Base-by-base conservation (phyloP, 148 eudicot genomes). In the Cornus florida region DNA sequence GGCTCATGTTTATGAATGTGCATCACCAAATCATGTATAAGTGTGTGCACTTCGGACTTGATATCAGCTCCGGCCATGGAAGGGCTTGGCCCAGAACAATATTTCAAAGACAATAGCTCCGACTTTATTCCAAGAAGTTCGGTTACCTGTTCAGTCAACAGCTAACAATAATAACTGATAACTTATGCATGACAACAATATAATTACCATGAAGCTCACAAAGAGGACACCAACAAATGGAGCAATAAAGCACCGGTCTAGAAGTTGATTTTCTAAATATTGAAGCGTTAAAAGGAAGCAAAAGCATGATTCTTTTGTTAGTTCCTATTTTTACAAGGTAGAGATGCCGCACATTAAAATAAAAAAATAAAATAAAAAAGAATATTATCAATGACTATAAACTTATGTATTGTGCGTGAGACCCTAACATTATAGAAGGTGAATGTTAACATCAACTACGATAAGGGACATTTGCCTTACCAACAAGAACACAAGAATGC, bases 1-100 rank as follows among this genome's bases (percentile, higher is more conserved):
- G 91, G 89, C 86, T 95, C 99, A 83, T 84, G 93, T 76, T 86
- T 80, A 77, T 95, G 97, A 74, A 95, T 89, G 83, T 88, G 82
- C 75, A 93, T 9, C 78, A 95, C 87, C 84, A 95, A 84, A 72
- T 91, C 86, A 83, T 88, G 97, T 71, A 95, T 91, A 74, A 95
- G 90, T 75, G 84, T 81, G 85, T 91, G 93, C 80, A 91, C 85
- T 50, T 89, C 91, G 69, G 77, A 83, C 73, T 86, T 88, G 66
- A 95, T 86, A 79, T 75, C 87, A 76, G 97, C 93, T 75, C 70
- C 78, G n/a, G 94, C 90, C 85, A 83, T 22, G 24, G 62, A 43
- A 71, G 96, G 97, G 74, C 74, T 76, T 53, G 85, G 84, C 65
- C 94, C 99, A 70, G 88, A 87, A 84, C 98, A 93, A 84, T 93